Conservation (phyloP, 2,329 filamentous ascomycete genomes). For the Colletotrichum sp. region DNA sequence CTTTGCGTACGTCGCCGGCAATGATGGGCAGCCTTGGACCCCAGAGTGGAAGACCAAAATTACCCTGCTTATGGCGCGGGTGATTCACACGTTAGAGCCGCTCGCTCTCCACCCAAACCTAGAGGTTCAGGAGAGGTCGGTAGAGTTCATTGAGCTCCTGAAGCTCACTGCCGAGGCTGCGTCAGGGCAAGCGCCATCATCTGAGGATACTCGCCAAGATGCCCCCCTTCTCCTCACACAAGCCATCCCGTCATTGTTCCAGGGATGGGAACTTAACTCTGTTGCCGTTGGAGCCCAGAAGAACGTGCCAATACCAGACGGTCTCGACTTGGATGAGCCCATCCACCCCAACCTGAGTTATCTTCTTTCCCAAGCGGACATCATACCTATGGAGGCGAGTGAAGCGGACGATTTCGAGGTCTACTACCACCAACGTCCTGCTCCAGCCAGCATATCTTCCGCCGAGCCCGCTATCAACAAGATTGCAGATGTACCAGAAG, state of each 20-base stretch:
- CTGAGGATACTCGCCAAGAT: constrained; percentile 61
- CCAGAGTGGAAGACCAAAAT: constrained; percentile 74
- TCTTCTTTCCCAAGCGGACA: constrained; percentile 66
- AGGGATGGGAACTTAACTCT: constrained; percentile 87
- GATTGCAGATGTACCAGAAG: constrained; percentile 51
- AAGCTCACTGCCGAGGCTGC: constrained; percentile 85
- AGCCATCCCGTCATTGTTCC: constrained; percentile 86
- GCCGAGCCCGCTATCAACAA: constrained; percentile 59
- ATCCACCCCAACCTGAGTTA: constrained; percentile 77
- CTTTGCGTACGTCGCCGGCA: constrained; percentile 73
- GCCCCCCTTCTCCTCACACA: constrained; percentile 86
- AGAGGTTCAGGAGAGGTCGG: constrained; percentile 93
- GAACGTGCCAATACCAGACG: constrained; percentile 81
- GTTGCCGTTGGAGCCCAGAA: constrained; percentile 82
- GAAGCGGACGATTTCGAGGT: constrained; percentile 70
- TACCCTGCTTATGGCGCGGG: constrained; percentile 78
- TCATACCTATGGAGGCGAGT: constrained; percentile 49
- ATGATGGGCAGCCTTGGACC: constrained; percentile 71
- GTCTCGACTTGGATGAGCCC: constrained; percentile 78
- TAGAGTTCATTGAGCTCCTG: constrained; percentile 90
- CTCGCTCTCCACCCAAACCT: constrained; percentile 82
- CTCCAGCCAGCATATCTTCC: constrained; percentile 55
- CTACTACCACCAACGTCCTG: constrained; percentile 65
- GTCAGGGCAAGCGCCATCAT: constrained; percentile 65
- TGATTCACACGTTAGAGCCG: constrained; percentile 82